Conservation (phyloP, 2,329 filamentous ascomycete species). For the Cordyceps fumosorosea region DNA sequence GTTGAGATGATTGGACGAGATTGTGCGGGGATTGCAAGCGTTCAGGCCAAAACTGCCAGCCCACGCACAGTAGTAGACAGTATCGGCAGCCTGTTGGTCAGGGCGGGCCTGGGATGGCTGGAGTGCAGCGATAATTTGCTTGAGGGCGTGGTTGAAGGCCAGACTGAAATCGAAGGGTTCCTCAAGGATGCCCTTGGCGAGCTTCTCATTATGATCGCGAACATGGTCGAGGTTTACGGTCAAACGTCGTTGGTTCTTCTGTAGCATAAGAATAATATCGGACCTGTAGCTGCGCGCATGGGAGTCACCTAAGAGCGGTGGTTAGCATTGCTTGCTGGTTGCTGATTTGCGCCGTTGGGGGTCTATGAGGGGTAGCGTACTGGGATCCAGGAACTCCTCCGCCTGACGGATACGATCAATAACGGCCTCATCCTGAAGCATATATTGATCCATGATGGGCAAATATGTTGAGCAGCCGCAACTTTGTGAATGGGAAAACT, state of each 20-base stretch:
- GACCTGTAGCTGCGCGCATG: constrained; percentile 71
- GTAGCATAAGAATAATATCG: constrained; percentile 75
- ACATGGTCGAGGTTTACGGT: constrained; percentile 84
- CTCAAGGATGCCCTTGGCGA: constrained; percentile 72
- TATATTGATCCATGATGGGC: constrained; percentile 59
- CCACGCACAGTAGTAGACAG: constrained; percentile 94
- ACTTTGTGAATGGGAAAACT: constrained; percentile 10
- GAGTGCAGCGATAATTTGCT: constrained; percentile 70
- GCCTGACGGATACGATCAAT: constrained; percentile 78
- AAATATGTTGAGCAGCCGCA: not conserved
- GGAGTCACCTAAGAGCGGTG: constrained; percentile 28
- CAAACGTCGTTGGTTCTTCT: constrained; percentile 58
- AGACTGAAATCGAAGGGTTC: constrained; percentile 82
- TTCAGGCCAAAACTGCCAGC: constrained; percentile 93
- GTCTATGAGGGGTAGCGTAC: constrained; percentile 44
- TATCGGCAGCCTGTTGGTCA: constrained; percentile 70
- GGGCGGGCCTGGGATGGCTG: constrained; percentile 63
- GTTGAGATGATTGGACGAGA: constrained; percentile 85
- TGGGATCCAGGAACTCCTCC: constrained; percentile 89
- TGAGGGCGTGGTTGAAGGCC: constrained; percentile 86
- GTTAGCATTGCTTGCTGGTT: not conserved
- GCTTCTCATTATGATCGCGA: constrained; percentile 74
- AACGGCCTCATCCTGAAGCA: constrained; percentile 78
- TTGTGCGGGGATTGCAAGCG: constrained; percentile 86
- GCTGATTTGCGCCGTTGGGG: not conserved